Conservation (phyloP, 345 rosid genomes). For the Eucalyptus melliodora region DNA sequence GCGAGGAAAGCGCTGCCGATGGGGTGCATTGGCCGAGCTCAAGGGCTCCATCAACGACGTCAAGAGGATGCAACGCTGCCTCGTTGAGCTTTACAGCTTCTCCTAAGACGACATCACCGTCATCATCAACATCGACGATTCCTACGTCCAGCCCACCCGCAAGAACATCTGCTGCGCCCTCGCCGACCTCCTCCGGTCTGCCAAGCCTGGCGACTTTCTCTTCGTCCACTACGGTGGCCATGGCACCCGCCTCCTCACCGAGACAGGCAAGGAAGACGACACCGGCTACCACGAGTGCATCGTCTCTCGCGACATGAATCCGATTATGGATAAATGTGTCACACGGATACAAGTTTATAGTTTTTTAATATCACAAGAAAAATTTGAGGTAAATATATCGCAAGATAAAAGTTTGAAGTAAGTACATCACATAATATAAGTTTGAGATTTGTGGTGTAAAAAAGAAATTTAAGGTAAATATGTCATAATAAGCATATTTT, state of each 20-base stretch:
- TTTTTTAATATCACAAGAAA: too few species aligned
- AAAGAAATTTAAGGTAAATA: too few species aligned
- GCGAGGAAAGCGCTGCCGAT: constrained; percentile 66
- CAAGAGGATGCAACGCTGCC: constrained; percentile 36
- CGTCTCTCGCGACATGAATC: too few species aligned
- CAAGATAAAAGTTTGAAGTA: too few species aligned
- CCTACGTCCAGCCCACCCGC: constrained; percentile 60
- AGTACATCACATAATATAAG: too few species aligned
- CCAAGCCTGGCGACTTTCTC: constrained; percentile 44
- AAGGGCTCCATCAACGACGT: constrained; percentile 90
- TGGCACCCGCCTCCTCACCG: constrained; percentile 84
- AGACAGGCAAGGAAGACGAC: constrained; percentile 88
- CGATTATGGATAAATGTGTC: too few species aligned
- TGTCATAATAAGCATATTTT: too few species aligned
- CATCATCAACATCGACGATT: constrained; percentile 54
- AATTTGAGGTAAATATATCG: too few species aligned
- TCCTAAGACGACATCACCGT: constrained; percentile 36
- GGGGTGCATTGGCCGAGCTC: constrained; percentile 73
- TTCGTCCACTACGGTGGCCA: constrained; percentile 87
- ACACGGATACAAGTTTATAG: too few species aligned
- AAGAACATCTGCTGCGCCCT: constrained; percentile 59
- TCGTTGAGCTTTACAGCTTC: constrained; percentile 58
- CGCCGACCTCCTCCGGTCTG: constrained; percentile 32
- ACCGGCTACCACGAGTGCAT: constrained; percentile 77
- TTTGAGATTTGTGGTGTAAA: too few species aligned